phyloP scores from a whole-genome alignment of 345 rosid genomes.

The Eucalyptus pumila region DNA sequence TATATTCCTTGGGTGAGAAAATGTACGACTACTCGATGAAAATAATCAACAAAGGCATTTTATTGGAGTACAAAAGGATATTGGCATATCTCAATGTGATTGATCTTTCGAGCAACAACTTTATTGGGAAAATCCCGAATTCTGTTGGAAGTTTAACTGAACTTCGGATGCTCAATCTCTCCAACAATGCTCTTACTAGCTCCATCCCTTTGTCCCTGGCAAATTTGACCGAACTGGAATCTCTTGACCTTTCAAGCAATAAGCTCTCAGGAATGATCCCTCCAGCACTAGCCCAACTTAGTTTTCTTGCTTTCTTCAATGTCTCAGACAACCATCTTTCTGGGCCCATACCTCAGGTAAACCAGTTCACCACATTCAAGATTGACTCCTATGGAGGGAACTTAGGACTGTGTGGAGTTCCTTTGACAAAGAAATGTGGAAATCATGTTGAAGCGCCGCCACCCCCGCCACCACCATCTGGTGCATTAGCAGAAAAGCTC shows the following conservation, averaged over 20 bases:
- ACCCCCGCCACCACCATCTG: not conserved
- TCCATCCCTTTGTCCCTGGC: not conserved
- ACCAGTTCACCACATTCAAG: not conserved
- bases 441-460: not conserved
- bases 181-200: not conserved
- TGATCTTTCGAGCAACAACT: not conserved
- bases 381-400: not conserved
- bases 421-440: not conserved
- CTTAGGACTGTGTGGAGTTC: not conserved
- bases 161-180: not conserved
- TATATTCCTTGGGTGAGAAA: too few species aligned
- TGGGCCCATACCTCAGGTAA: not conserved
- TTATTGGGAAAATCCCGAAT: not conserved
- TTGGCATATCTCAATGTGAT: not conserved
- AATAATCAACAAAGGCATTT: not conserved
- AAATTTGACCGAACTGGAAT: not conserved
- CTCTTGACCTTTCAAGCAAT: slow-evolving; percentile 1
- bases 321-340: not conserved
- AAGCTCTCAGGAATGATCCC: slow-evolving; percentile 1
- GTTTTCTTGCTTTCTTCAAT: not conserved
- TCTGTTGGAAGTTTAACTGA: not conserved
- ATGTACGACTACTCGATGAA: not conserved
- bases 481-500: not conserved
- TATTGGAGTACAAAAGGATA: not conserved
- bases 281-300: not conserved